Evolutionary conservation across 2,329 filamentous ascomycete species (phyloP).

Genomic region (Sclerotinia spermophila): DNA sequence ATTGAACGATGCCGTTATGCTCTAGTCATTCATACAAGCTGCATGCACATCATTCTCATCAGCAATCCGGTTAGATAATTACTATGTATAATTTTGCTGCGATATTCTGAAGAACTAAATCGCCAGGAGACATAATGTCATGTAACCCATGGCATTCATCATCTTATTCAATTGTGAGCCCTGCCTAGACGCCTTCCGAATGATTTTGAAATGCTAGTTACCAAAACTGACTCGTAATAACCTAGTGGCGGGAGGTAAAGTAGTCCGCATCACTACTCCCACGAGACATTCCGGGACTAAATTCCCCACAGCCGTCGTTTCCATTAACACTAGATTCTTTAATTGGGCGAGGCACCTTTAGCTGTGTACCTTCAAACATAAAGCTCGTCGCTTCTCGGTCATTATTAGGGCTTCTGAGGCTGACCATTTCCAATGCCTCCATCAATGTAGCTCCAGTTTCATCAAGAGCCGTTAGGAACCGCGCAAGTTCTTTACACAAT

Average conservation of each 20-base stretch:
- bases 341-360: conserved; percentile 32
- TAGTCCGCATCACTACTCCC: conserved; percentile 27
- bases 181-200: conserved; percentile 5
- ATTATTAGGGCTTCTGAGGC: conserved; percentile 41
- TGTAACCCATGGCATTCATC: neutral
- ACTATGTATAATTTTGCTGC: neutral
- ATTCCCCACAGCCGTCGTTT: conserved; percentile 34
- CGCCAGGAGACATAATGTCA: neutral
- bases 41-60: neutral
- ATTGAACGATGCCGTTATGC: neutral
- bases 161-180: conserved; percentile 15
- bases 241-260: conserved; percentile 17
- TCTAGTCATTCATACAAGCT: neutral
- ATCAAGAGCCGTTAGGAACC: conserved; percentile 93
- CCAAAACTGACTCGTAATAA: neutral
- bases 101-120: conserved; percentile 18
- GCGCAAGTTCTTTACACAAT: conserved; percentile 86
- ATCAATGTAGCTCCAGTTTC: conserved; percentile 76
- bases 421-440: conserved; percentile 64
- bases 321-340: conserved; percentile 34
- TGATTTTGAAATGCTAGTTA: conserved; percentile 1
- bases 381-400: conserved; percentile 38
- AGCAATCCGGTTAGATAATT: neutral
- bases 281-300: conserved; percentile 22
- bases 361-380: conserved; percentile 40